These are phyloP conservation scores for Candida railenensis DNA, from an alignment of 805 yeast species.

Conservation along the genomic window DNA sequence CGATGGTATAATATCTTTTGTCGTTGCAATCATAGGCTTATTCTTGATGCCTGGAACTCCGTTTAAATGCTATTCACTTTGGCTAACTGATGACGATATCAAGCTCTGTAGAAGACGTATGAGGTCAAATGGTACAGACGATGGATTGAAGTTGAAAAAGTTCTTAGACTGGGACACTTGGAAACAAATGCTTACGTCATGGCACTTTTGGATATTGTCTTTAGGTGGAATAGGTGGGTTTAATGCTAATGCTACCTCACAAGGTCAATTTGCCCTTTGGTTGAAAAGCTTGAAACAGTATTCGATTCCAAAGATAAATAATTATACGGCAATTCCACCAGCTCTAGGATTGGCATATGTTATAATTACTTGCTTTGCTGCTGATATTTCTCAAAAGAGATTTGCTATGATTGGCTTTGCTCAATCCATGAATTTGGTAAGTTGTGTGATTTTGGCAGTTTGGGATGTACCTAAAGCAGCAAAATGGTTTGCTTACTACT, in stretches of 20 bases:
- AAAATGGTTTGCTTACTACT: constrained; percentile 18
- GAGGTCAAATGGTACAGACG: constrained; percentile 19
- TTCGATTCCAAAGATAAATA: constrained; percentile 44
- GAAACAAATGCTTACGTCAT: constrained; percentile 26
- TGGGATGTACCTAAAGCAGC: constrained; percentile 20
- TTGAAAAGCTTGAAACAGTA: constrained; percentile 32
- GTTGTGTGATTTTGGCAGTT: constrained; percentile 17
- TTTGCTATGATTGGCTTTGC: constrained; percentile 19
- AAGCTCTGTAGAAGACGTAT: constrained; percentile 44
- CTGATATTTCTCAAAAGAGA: constrained; percentile 43
- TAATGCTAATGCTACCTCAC: constrained; percentile 29
- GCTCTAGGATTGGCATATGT: constrained; percentile 56
- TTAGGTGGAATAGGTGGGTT: constrained; percentile 25
- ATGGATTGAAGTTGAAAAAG: constrained; percentile 15
- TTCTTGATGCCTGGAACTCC: constrained; percentile 26
- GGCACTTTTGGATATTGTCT: constrained; percentile 30
- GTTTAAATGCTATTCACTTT: constrained; percentile 44
- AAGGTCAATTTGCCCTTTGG: constrained; percentile 34
- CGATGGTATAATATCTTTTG: constrained; percentile 21
- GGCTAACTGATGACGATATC: constrained; percentile 56
- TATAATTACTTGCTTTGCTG: constrained; percentile 45
- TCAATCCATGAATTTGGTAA: constrained; percentile 16
- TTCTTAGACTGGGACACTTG: constrained; percentile 25
- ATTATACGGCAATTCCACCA: constrained; percentile 55
- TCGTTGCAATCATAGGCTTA: constrained; percentile 17